Conservation (phyloP, 805 yeast genomes). For the Candida bentonensis region DNA sequence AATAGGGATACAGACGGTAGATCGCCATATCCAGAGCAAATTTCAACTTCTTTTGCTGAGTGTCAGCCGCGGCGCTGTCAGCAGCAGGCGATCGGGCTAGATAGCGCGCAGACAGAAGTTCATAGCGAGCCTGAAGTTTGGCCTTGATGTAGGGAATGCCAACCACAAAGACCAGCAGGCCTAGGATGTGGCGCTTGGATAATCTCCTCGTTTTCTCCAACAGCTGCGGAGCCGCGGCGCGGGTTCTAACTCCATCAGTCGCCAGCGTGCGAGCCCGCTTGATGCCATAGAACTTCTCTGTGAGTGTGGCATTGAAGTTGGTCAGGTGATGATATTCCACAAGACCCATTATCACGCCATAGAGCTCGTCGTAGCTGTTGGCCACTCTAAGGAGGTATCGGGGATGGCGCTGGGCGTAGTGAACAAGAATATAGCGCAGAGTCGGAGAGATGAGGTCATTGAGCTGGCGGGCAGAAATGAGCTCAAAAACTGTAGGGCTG, state of each 20-base stretch:
- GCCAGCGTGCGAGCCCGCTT: constrained; percentile 37
- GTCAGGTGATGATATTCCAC: constrained; percentile 60
- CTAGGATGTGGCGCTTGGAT: constrained; percentile 35
- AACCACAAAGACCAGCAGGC: constrained; percentile 39
- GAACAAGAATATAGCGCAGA: constrained; percentile 60
- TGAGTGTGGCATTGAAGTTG: constrained; percentile 72
- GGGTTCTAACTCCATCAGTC: constrained; percentile 16
- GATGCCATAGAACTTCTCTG: constrained; percentile 85
- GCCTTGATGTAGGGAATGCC: constrained; percentile 56
- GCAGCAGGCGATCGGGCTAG: constrained; percentile 32
- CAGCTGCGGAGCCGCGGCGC: constrained; percentile 19
- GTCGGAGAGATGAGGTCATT: constrained; percentile 72
- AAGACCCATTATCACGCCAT: constrained; percentile 40
- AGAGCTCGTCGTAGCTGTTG: constrained; percentile 65
- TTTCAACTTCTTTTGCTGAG: constrained; percentile 14
- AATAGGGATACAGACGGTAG: constrained; percentile 46
- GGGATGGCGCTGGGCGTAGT: constrained; percentile 71
- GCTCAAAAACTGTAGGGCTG: constrained; percentile 79
- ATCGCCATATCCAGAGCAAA: constrained; percentile 25
- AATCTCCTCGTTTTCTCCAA: constrained; percentile 42
- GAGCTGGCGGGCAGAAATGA: constrained; percentile 68
- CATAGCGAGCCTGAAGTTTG: constrained; percentile 52
- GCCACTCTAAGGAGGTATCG: constrained; percentile 45
- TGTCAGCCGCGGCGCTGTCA: constrained; percentile 13
- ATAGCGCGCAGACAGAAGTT: constrained; percentile 44